Base-by-base conservation (phyloP, 495 filamentous ascomycete species). In the Penicillium daleae region DNA sequence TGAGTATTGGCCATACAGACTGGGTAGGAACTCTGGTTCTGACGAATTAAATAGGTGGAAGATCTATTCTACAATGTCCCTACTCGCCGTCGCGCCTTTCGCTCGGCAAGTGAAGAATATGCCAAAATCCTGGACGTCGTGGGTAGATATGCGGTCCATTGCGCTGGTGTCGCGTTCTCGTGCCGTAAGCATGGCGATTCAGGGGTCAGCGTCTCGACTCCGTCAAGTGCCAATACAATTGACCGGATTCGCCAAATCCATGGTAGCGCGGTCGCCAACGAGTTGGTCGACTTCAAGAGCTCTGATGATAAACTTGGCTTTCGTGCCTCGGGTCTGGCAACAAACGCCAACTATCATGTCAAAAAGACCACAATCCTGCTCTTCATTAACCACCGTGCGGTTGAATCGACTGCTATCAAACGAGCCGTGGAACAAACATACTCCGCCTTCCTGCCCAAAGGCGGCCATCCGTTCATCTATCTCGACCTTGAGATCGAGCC, bases 311-410 rank as follows among this genome's bases (percentile, higher is more conserved):
- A 90, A 58, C 91, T 89, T 76, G 93, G 91, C 0, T 97, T 97
- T 78, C 90, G 84, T 59, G 89, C 89, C 22, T 85, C 87, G 8
- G 95, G 92, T 0, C 88, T 90, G 76, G 87, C 89, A 13, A 97
- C 91, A 31, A 99, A 97, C 70, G 94, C 96, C 22, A 99, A 99
- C 68, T 96, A 97, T 75, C 90, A 91, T 74, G 88, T 95, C 60
- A 99, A 98, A 76, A 91, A 89, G 72, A 97, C 92, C 0, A 89
- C 85, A 0, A 82, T 98, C 9, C 80, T 99, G 7, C 82, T 99
- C 4, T 99, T 99, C 75, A 98, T 99, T 73, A 99, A 99, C 66
- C 92, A 97, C 72, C 89, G 96, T 26, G 89, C 92, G n/a, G 96
- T 99, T 4, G 96, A 98, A 67, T 97, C 93, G 2, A 88, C 89